Percentiles rank a stretch among this genome's conserved stretches.
Conservation (phyloP, 1,284 basidiomycete species). For the Tilletia indica region DNA sequence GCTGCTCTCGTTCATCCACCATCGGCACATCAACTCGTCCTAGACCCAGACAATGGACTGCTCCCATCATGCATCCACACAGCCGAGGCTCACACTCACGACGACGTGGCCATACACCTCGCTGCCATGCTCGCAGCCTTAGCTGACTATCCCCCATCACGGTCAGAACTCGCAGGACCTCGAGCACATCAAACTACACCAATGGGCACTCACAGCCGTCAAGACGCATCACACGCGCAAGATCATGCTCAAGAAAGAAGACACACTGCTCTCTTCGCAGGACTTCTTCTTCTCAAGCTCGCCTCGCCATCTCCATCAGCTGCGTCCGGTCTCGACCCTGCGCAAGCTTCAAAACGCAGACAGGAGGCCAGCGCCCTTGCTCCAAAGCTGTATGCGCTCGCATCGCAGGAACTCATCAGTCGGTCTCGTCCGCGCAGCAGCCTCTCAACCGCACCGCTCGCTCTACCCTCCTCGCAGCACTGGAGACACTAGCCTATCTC, state of each 20-base stretch:
- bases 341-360: background rate
- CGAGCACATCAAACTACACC: background rate
- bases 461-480: constrained; percentile 27
- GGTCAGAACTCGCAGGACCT: background rate
- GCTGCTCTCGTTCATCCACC: background rate
- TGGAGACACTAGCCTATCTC: constrained; percentile 46
- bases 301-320: constrained; percentile 1
- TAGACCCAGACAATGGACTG: background rate
- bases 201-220: background rate
- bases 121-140: background rate
- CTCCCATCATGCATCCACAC: background rate
- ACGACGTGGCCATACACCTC: background rate
- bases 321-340: background rate
- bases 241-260: background rate
- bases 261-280: background rate
- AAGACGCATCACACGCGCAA: background rate
- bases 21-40: background rate
- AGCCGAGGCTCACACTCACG: background rate
- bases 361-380: background rate
- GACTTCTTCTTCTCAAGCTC: background rate
- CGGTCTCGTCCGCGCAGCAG: background rate
- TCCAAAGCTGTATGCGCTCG: background rate
- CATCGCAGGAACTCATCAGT: background rate
- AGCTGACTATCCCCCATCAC: constrained; percentile 1
- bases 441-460: constrained; percentile 1